phyloP scores from a whole-genome alignment of 768 basidiomycete genomes.

The Hortiboletus campestris region DNA sequence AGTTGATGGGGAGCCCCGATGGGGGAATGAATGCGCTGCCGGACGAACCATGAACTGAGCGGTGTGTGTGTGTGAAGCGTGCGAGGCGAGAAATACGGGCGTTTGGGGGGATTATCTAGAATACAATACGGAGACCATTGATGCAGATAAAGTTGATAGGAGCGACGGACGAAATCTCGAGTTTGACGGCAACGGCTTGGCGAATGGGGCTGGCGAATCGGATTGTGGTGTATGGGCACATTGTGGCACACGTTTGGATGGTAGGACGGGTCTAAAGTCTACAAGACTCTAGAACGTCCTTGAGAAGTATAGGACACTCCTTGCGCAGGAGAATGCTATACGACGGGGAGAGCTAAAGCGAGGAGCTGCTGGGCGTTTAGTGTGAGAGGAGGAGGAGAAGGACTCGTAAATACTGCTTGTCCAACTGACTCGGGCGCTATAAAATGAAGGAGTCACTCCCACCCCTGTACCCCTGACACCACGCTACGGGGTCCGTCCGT shows the following conservation, averaged over 20 bases:
- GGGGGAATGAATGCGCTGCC: constrained; percentile 55
- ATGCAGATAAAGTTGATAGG: constrained; percentile 18
- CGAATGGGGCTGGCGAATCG: constrained; percentile 25
- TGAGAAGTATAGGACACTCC: constrained; percentile 21
- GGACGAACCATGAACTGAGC: constrained; percentile 33
- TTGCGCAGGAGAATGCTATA: constrained; percentile 23
- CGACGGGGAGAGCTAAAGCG: background rate
- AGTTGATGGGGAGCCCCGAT: constrained; percentile 63
- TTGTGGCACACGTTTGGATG: constrained; percentile 32
- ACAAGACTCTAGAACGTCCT: constrained; percentile 45
- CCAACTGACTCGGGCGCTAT: constrained; percentile 28
- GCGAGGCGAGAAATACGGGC: constrained; percentile 7
- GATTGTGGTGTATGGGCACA: constrained; percentile 36
- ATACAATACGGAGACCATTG: constrained; percentile 36
- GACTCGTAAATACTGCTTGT: constrained; percentile 23
- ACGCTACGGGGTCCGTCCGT: constrained; percentile 19
- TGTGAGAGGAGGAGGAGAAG: background rate
- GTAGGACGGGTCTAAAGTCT: constrained; percentile 36
- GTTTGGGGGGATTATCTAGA: constrained; percentile 35
- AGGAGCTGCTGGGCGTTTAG: constrained; percentile 1
- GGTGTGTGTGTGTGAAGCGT: background rate
- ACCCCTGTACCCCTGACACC: constrained; percentile 26
- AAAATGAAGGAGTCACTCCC: constrained; percentile 36
- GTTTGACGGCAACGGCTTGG: constrained; percentile 12
- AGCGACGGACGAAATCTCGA: constrained; percentile 13